Conservation (phyloP, 768 basidiomycete genomes). For the Crucibulum laeve region DNA sequence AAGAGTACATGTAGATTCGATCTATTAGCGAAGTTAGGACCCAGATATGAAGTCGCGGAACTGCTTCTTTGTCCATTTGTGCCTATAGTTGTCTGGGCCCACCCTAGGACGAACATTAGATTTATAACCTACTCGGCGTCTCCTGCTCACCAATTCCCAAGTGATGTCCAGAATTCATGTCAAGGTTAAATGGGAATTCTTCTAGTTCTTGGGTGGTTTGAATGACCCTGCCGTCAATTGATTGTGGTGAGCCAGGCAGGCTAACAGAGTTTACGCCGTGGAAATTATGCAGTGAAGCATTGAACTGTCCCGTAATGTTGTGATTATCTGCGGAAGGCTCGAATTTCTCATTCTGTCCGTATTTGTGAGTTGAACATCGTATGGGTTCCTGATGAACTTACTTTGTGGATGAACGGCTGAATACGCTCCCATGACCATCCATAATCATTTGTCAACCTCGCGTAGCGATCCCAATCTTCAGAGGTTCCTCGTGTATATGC, state of each 20-base stretch:
- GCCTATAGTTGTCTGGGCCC: slow-evolving; percentile 20
- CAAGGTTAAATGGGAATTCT: slow-evolving; percentile 19
- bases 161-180: slow-evolving; percentile 20
- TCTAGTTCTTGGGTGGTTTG: slow-evolving; percentile 21
- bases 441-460: too few species aligned
- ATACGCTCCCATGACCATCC: too few species aligned
- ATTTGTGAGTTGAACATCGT: too few species aligned
- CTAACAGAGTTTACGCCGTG: slow-evolving; percentile 13
- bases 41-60: slow-evolving; percentile 26
- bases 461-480: too few species aligned
- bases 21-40: slow-evolving; percentile 15
- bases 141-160: slow-evolving; percentile 13
- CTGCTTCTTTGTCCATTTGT: slow-evolving; percentile 22
- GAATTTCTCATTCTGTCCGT: background rate
- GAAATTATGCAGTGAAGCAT: slow-evolving; percentile 1
- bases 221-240: slow-evolving; percentile 21
- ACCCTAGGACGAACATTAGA: slow-evolving; percentile 14
- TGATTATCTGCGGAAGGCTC: slow-evolving; percentile 2
- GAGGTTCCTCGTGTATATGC: too few species aligned
- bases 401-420: too few species aligned
- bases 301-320: slow-evolving; percentile 3
- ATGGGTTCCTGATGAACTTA: too few species aligned
- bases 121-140: slow-evolving; percentile 8
- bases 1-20: slow-evolving; percentile 27
- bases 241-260: slow-evolving; percentile 22